Evolutionary conservation across 352 stramenopile species (phyloP).

Genomic region (Peronospora destructor): DNA sequence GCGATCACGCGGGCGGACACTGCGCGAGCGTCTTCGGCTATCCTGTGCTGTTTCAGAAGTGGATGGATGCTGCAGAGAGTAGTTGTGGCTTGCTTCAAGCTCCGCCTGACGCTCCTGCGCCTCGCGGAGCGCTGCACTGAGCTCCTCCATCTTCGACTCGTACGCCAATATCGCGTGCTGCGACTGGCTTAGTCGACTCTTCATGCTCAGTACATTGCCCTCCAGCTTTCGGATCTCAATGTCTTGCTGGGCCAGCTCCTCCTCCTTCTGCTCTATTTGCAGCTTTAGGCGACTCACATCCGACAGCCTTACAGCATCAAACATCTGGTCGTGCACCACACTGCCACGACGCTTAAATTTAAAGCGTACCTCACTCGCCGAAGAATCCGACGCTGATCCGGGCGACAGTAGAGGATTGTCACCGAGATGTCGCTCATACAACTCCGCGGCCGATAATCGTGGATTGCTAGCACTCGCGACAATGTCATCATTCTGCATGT

Average conservation of each 20-base stretch:
- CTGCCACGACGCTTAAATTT: constrained; percentile 62
- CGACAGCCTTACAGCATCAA: constrained; percentile 68
- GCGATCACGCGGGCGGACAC: constrained; percentile 16
- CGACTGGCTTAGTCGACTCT: constrained; percentile 52
- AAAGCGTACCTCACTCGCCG: constrained; percentile 55
- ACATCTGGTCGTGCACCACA: constrained; percentile 75
- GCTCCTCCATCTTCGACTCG: constrained; percentile 69
- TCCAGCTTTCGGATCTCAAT: constrained; percentile 63
- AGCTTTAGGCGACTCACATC: constrained; percentile 63
- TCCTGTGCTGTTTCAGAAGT: constrained; percentile 6
- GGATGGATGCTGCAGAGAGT: constrained; percentile 8
- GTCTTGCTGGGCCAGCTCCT: constrained; percentile 57
- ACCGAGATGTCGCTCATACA: constrained; percentile 6
- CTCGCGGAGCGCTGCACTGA: constrained; percentile 49
- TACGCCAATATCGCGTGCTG: constrained; percentile 63
- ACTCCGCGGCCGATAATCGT: constrained; percentile 8
- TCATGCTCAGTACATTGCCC: constrained; percentile 57
- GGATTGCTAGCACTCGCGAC: constrained; percentile 8
- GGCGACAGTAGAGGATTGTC: constrained; percentile 26
- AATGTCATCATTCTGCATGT: constrained; percentile 31
- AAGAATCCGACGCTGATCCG: constrained; percentile 37
- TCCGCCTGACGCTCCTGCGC: constrained; percentile 34
- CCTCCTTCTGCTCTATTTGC: constrained; percentile 63
- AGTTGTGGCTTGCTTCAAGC: constrained; percentile 20
- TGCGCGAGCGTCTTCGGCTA: constrained; percentile 10